phyloP scores from a whole-genome alignment of 805 yeast genomes.

The Yarrowia sp. region DNA sequence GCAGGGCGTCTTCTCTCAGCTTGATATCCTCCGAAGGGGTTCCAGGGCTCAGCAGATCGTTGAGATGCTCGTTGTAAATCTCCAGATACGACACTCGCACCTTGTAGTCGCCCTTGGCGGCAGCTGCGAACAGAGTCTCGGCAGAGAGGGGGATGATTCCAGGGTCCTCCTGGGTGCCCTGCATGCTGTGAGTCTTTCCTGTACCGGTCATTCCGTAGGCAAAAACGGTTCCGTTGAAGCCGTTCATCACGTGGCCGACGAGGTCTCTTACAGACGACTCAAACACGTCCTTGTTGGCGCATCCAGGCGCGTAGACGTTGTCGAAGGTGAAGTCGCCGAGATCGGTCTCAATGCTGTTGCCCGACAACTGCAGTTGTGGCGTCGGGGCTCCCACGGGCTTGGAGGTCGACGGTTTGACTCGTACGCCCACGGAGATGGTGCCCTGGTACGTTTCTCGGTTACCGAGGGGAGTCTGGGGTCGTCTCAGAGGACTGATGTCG shows the following conservation, averaged over 20 bases:
- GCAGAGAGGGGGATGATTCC: slow-evolving; percentile 79
- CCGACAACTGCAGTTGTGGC: slow-evolving; percentile 29
- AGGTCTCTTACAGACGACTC: slow-evolving; percentile 58
- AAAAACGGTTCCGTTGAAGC: slow-evolving; percentile 77
- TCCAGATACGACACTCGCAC: slow-evolving; percentile 73
- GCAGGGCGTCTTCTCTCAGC: slow-evolving; percentile 75
- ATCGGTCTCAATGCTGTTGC: slow-evolving; percentile 47
- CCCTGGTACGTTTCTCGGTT: slow-evolving; percentile 60
- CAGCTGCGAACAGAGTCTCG: slow-evolving; percentile 58
- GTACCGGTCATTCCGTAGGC: slow-evolving; percentile 97
- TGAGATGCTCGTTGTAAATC: slow-evolving; percentile 72
- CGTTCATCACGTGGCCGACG: slow-evolving; percentile 66
- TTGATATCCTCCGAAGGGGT: slow-evolving; percentile 62
- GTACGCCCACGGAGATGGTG: slow-evolving; percentile 73
- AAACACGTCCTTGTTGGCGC: slow-evolving; percentile 67
- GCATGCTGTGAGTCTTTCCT: slow-evolving; percentile 89
- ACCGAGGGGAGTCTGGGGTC: slow-evolving; percentile 44
- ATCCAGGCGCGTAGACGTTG: slow-evolving; percentile 66
- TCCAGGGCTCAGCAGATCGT: slow-evolving; percentile 60
- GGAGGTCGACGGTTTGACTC: slow-evolving; percentile 68
- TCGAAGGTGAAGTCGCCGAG: slow-evolving; percentile 78
- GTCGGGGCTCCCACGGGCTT: slow-evolving; percentile 4
- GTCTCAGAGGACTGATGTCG: slow-evolving; percentile 42
- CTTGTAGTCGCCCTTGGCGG: slow-evolving; percentile 51
- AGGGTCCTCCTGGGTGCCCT: slow-evolving; percentile 66